Conservation (phyloP, 176 grass and related monocot genomes). For the Oryza rufipogon region DNA sequence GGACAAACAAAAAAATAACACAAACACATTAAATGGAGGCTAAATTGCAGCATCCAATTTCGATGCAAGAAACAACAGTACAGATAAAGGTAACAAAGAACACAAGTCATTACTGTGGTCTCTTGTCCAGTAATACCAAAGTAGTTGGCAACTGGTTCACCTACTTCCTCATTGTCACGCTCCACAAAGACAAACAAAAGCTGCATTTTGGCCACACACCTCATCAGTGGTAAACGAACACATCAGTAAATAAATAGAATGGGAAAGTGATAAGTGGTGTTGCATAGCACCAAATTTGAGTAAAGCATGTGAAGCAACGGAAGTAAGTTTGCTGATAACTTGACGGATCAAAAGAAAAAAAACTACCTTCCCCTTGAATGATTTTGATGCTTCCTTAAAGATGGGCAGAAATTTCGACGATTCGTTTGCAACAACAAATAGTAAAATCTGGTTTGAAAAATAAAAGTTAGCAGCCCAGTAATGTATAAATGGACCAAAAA, state of each 20-base stretch:
- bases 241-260: not conserved
- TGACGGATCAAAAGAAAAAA: conserved; percentile 18
- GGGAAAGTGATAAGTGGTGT: conserved; percentile 4
- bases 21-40: not conserved
- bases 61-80: not conserved
- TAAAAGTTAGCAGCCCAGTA: conserved; percentile 16
- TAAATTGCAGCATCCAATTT: not conserved
- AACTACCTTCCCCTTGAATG: conserved; percentile 88
- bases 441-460: conserved; percentile 61
- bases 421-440: conserved; percentile 80
- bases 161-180: conserved; percentile 77
- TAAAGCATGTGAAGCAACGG: conserved; percentile 1
- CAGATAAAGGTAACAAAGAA: not conserved
- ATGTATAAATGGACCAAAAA: conserved; percentile 8
- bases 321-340: conserved; percentile 5
- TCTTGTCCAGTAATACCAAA: conserved; percentile 77
- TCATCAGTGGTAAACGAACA: not conserved
- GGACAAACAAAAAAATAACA: conserved; percentile 7
- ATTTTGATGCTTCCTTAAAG: conserved; percentile 84
- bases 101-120: conserved; percentile 55
- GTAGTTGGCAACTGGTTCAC: conserved; percentile 88
- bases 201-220: conserved; percentile 43
- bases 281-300: conserved; percentile 18
- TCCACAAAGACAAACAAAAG: conserved; percentile 94
- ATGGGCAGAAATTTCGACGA: conserved; percentile 56